phyloP scores from a whole-genome alignment of 176 grass and related monocot genomes.

The Coix lacrymajobi region DNA sequence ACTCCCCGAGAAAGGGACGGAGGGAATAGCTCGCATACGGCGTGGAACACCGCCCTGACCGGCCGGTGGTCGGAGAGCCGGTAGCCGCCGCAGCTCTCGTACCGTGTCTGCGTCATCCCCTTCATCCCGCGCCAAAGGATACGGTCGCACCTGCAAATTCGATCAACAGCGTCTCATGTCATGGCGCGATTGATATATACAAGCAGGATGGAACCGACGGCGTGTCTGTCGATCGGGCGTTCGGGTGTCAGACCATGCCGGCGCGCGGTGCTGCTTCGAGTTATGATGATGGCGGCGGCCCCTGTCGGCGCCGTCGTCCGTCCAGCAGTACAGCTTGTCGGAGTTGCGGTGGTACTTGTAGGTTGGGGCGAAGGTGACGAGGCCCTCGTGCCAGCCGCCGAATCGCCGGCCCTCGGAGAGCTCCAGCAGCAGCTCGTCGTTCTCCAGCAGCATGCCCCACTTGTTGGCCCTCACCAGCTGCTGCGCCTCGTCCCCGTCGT shows the following conservation, averaged over 20 bases:
- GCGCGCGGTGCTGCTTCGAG: conserved; percentile 38
- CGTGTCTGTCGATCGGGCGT: no score
- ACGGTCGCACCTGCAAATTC: conserved; percentile 64
- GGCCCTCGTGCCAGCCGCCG: conserved; percentile 62
- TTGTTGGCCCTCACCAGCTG: conserved; percentile 44
- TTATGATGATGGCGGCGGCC: background rate
- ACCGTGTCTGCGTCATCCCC: conserved; percentile 53
- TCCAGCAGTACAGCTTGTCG: conserved; percentile 45
- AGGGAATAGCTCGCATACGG: no score
- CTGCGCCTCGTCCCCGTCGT: conserved; percentile 33
- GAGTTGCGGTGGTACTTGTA: conserved; percentile 68
- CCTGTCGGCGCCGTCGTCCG: background rate
- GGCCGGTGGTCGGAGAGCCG: conserved; percentile 71
- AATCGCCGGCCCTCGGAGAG: conserved; percentile 33
- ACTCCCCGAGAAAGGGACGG: no score
- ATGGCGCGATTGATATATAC: no score
- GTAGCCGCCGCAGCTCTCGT: conserved; percentile 52
- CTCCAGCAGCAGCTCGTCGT: conserved; percentile 63
- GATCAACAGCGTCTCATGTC: no score
- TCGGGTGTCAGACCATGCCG: conserved; percentile 45
- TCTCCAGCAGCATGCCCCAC: conserved; percentile 58
- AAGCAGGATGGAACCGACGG: no score
- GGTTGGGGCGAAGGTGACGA: conserved; percentile 64
- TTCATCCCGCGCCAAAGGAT: conserved; percentile 64
- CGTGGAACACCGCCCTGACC: conserved; percentile 50